Evolutionary conservation across 345 rosid genomes (phyloP).

Genomic region (Corymbia maculata): DNA sequence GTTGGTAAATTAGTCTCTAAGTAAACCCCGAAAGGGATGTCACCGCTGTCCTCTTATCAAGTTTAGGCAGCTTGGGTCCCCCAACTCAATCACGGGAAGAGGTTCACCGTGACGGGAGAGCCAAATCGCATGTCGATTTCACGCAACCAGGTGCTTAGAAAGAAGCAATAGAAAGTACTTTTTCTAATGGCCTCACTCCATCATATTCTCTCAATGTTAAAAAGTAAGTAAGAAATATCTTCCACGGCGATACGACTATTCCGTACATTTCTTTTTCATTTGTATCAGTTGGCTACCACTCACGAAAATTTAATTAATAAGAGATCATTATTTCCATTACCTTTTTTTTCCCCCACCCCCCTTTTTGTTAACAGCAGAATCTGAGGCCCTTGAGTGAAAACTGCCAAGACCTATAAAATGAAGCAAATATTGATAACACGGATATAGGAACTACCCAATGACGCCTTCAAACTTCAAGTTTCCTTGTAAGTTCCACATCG

Average conservation of each 20-base stretch:
- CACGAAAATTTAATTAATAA: neutral
- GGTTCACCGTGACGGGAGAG: neutral
- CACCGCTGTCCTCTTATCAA: neutral
- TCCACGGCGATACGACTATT: neutral
- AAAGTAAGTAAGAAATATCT: neutral
- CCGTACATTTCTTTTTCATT: neutral
- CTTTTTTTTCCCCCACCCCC: neutral
- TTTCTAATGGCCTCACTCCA: neutral
- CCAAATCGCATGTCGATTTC: neutral
- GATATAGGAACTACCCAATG: neutral
- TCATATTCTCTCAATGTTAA: neutral
- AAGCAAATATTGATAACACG: neutral
- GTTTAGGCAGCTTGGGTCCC: neutral
- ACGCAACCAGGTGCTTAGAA: neutral
- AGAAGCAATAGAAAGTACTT: neutral
- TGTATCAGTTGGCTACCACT: neutral
- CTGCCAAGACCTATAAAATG: neutral
- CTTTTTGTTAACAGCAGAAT: neutral
- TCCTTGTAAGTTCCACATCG: neutral
- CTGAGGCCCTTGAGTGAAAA: neutral
- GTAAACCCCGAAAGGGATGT: neutral
- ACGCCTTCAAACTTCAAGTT: neutral
- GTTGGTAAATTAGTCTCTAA: neutral
- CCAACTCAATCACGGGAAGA: neutral
- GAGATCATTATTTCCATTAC: neutral